Evolutionary conservation across 805 yeast genomes (phyloP).

Genomic region (Candida glaebosa): DNA sequence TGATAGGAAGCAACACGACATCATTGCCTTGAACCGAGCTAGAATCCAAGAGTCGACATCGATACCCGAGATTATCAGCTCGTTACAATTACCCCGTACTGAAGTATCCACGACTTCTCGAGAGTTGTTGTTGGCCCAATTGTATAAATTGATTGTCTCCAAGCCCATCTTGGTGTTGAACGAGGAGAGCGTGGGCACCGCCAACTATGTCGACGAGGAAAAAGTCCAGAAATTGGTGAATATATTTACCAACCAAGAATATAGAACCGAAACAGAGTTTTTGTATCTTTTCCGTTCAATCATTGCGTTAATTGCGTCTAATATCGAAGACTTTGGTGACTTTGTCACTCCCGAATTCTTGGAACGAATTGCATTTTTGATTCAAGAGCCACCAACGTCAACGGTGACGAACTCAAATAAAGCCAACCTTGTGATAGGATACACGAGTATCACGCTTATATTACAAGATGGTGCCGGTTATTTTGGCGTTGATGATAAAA

Average conservation of each 20-base stretch:
- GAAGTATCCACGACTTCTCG: slow-evolving; percentile 46
- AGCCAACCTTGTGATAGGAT: slow-evolving; percentile 36
- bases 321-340: slow-evolving; percentile 48
- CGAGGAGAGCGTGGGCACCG: slow-evolving; percentile 35
- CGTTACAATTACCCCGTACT: slow-evolving; percentile 39
- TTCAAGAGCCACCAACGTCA: slow-evolving; percentile 32
- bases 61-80: slow-evolving; percentile 43
- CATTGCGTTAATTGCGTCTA: slow-evolving; percentile 43
- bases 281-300: slow-evolving; percentile 37
- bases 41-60: slow-evolving; percentile 35
- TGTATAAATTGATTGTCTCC: slow-evolving; percentile 44
- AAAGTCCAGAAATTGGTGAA: slow-evolving; percentile 31
- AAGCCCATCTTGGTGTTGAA: slow-evolving; percentile 36
- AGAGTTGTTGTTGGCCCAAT: slow-evolving; percentile 48
- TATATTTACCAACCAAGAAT: slow-evolving; percentile 29
- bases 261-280: slow-evolving; percentile 38
- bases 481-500: slow-evolving; percentile 46
- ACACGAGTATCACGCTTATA: slow-evolving; percentile 36
- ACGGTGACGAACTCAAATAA: slow-evolving; percentile 36
- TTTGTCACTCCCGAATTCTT: slow-evolving; percentile 31
- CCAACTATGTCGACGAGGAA: slow-evolving; percentile 34
- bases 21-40: slow-evolving; percentile 27
- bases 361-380: slow-evolving; percentile 20
- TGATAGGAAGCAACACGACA: slow-evolving; percentile 15
- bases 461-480: slow-evolving; percentile 48